Base-by-base conservation (phyloP, 2,329 filamentous ascomycete species). In the Calycina marina region DNA sequence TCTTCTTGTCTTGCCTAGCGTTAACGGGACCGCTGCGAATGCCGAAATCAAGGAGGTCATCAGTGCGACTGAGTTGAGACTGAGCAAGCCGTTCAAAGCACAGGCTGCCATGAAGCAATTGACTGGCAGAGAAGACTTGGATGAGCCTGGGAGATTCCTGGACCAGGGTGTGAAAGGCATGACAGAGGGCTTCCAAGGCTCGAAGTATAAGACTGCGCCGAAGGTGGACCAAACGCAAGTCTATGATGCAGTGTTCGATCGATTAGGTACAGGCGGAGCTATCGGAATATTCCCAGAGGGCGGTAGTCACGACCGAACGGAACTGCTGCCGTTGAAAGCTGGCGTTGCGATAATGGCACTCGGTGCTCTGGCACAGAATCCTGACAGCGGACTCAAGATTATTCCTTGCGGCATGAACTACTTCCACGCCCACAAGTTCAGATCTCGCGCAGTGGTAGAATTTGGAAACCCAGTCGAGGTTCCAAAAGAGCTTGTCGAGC, bases 381-480 rank as follows among this genome's bases (percentile, higher is more conserved):
- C 38, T 5, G 68, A 88, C 42, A 93, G 83, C 51, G 84, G 82
- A 17, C 63, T 98, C 40, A 92, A 86, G 57, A 94, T 98, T 47
- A 83, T 98, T 14, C 90, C 90, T 3, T 86, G 90, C 31, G 88
- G 88, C 47, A 94, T 98, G 88, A 98, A 98, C 58, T 98, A 98
- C 58, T 98, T 98, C 60, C 88, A 96, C 57, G 82, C 88, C 0
- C 88, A 98, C 66, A 98, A 96, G 56, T 98, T 98, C 58, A 79
- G 88, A 28, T 96, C 88, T 41, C 73, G 90, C 52, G 90, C 88
- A 20, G 88, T 98, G 4, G 77, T 96, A 38, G 90, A 98, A 52
- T 98, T 96, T 48, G 90, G 90, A 6, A 77, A 73, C 15, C 85
- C 90, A 0, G 77, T 96, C 40, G 81, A 93, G 43, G 75, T 96